These are phyloP conservation scores for Coprinopsis marcescibilis DNA, from an alignment of 768 basidiomycete genomes.

Conservation along the genomic window DNA sequence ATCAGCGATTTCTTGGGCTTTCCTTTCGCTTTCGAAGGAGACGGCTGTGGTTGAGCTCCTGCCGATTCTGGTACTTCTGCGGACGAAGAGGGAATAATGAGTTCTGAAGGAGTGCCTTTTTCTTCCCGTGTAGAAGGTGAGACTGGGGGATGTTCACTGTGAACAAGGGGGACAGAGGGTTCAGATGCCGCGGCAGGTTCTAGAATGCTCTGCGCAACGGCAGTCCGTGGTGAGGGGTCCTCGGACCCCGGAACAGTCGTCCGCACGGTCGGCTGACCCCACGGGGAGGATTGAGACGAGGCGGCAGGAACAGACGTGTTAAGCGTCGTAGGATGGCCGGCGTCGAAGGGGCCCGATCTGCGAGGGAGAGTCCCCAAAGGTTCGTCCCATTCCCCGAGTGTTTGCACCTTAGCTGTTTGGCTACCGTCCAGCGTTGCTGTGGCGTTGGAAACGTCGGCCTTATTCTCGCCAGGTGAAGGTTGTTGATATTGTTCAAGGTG, in stretches of 20 bases:
- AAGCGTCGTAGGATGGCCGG: conserved; percentile 32
- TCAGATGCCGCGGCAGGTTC: conserved; percentile 47
- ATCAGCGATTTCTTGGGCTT: conserved; percentile 4
- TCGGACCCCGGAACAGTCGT: conserved; percentile 21
- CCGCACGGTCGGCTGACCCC: conserved; percentile 27
- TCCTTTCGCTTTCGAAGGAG: conserved; percentile 11
- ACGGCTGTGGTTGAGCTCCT: conserved; percentile 10
- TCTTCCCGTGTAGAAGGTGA: too few relatives aligned
- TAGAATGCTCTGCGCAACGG: conserved; percentile 38
- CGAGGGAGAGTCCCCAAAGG: conserved; percentile 9
- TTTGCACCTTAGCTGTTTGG: too few relatives aligned
- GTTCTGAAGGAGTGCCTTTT: too few relatives aligned
- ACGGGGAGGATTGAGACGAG: conserved; percentile 27
- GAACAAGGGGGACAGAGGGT: neutral
- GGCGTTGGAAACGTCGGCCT: neutral
- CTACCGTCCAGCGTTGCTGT: neutral
- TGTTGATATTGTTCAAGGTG: neutral
- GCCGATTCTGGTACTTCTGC: conserved; percentile 15
- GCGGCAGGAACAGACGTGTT: conserved; percentile 28
- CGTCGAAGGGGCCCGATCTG: conserved; percentile 38
- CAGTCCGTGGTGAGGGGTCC: conserved; percentile 54
- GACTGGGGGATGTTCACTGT: too few relatives aligned
- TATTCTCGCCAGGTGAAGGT: neutral
- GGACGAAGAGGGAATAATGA: neutral
- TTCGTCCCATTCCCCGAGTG: too few relatives aligned